phyloP scores from a whole-genome alignment of 225 moss, liverwort and hornwort species.

The Bryum argenteum region DNA sequence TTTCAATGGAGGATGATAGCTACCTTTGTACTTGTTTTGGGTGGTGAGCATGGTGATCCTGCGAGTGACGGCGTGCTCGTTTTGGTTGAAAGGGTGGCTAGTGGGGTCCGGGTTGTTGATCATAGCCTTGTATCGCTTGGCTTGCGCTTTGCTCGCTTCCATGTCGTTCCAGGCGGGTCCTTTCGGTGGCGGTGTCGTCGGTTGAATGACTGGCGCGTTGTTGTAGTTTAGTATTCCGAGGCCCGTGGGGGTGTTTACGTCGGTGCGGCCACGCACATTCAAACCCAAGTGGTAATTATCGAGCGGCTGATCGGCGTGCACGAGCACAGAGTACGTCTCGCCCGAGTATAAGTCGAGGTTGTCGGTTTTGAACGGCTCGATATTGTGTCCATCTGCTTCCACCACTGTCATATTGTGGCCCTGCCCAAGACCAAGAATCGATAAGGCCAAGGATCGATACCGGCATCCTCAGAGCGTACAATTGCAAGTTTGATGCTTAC shows the following conservation, averaged over 20 bases:
- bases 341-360: conserved; percentile 59
- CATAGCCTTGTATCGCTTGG: conserved; percentile 35
- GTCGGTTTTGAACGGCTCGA: conserved; percentile 48
- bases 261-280: conserved; percentile 63
- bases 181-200: conserved; percentile 32
- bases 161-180: conserved; percentile 50
- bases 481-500: too few species aligned
- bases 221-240: conserved; percentile 47
- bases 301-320: conserved; percentile 6
- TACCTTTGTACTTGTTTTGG: conserved; percentile 36
- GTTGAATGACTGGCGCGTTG: not conserved
- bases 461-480: too few species aligned
- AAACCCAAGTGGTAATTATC: conserved; percentile 63
- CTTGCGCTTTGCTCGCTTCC: conserved; percentile 45
- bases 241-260: conserved; percentile 27
- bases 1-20: too few species aligned
- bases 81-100: conserved; percentile 18
- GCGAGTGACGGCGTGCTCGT: conserved; percentile 14
- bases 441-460: not conserved
- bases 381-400: conserved; percentile 55
- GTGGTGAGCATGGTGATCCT: conserved; percentile 49
- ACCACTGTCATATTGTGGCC: conserved; percentile 52
- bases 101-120: conserved; percentile 32
- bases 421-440: conserved; percentile 14
- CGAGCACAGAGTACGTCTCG: conserved; percentile 52